Evolutionary conservation across 495 filamentous ascomycete species (phyloP).

Genomic region (Aeminium ludgeri): DNA sequence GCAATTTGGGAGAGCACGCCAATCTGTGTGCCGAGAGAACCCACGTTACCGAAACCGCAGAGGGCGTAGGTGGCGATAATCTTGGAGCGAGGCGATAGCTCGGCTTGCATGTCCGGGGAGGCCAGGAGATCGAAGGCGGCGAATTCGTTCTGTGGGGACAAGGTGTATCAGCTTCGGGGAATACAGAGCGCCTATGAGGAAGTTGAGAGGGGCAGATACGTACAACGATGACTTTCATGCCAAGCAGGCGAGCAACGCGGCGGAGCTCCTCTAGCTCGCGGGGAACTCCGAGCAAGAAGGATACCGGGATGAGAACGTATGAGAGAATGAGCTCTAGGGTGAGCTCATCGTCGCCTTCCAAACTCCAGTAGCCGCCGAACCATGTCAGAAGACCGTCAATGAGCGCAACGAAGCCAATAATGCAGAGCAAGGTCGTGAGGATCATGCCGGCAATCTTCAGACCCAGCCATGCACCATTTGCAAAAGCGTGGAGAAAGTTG

Average conservation of each 20-base stretch:
- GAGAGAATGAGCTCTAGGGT: conserved; percentile 64
- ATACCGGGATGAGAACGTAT: conserved; percentile 68
- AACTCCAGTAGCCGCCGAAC: conserved; percentile 66
- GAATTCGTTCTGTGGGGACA: conserved; percentile 30
- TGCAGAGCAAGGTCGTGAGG: conserved; percentile 57
- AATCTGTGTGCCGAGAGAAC: conserved; percentile 70
- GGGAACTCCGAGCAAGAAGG: conserved; percentile 75
- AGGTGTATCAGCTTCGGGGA: not conserved
- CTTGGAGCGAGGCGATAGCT: conserved; percentile 48
- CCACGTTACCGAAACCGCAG: conserved; percentile 55
- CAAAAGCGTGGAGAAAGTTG: conserved; percentile 72
- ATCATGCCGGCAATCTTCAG: conserved; percentile 84
- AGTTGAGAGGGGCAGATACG: too few species aligned
- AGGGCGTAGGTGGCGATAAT: conserved; percentile 57
- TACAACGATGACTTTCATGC: conserved; percentile 61
- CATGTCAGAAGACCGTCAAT: conserved; percentile 65
- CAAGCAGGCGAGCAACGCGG: conserved; percentile 63
- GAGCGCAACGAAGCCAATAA: conserved; percentile 64
- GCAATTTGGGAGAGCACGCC: conserved; percentile 70
- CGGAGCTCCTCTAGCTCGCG: conserved; percentile 43
- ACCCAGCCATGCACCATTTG: conserved; percentile 75
- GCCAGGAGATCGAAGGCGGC: conserved; percentile 31
- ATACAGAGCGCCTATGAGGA: too few species aligned
- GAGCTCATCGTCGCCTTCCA: conserved; percentile 37
- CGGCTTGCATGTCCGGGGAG: conserved; percentile 29